A percentile compares a stretch with the other conserved stretches of the same genome.
Conservation (phyloP, 352 stramenopile species). For the Phytopythium chamaehyphon region DNA sequence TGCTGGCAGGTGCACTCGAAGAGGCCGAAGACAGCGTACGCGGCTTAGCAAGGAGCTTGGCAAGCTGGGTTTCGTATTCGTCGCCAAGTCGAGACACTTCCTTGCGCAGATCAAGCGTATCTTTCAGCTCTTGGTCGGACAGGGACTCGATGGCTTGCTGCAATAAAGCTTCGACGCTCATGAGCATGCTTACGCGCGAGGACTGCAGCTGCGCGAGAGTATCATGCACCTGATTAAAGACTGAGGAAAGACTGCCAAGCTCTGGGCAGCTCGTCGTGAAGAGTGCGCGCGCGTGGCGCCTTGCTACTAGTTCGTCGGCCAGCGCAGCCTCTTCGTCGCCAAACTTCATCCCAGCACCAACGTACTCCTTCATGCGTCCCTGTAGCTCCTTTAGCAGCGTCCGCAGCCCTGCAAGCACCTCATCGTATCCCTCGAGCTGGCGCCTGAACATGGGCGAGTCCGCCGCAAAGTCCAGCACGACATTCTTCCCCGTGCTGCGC, state of each 20-base stretch:
- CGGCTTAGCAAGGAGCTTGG: conserved; percentile 76
- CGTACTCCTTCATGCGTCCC: conserved; percentile 72
- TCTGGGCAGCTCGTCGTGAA: conserved; percentile 79
- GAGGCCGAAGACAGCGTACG: not conserved
- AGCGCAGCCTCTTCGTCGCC: conserved; percentile 69
- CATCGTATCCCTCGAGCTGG: conserved; percentile 76
- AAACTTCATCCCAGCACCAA: conserved; percentile 51
- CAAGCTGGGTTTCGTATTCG: conserved; percentile 77
- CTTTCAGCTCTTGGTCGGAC: conserved; percentile 65
- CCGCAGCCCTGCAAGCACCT: conserved; percentile 61
- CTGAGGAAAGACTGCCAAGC: conserved; percentile 62
- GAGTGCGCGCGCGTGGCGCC: conserved; percentile 79
- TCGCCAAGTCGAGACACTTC: conserved; percentile 64
- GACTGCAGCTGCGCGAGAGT: conserved; percentile 77
- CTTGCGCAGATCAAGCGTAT: conserved; percentile 61
- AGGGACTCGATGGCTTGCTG: conserved; percentile 64
- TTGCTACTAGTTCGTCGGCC: conserved; percentile 64
- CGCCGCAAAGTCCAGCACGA: conserved; percentile 82
- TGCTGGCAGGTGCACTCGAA: not conserved
- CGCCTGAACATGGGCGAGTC: conserved; percentile 86
- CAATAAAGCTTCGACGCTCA: conserved; percentile 77
- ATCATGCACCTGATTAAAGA: conserved; percentile 83
- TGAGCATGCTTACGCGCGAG: conserved; percentile 78
- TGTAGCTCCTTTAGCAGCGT: conserved; percentile 70
- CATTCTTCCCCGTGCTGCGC: conserved; percentile 54